Conservation (phyloP, 164 flowering plant genomes). For the Stephania japonica region DNA sequence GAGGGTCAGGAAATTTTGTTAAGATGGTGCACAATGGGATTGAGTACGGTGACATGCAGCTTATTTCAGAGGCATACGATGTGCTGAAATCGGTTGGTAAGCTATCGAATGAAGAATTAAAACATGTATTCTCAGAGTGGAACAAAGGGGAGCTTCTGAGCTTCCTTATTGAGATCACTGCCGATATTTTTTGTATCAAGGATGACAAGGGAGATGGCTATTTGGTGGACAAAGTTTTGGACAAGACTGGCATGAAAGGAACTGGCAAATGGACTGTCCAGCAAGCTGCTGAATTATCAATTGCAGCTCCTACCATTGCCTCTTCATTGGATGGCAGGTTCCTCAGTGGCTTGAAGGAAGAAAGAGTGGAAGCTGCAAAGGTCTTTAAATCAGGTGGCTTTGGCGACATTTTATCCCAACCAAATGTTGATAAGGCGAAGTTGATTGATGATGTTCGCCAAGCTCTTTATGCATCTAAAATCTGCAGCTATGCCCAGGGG, state of each 20-base stretch:
- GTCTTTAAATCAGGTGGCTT: constrained; percentile 13
- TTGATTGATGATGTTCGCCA: constrained; percentile 10
- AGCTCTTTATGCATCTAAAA: constrained; percentile 14
- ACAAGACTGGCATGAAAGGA: constrained; percentile 16
- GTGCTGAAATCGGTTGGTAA: constrained; percentile 13
- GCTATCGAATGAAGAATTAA: constrained; percentile 11
- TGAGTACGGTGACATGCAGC: constrained; percentile 14
- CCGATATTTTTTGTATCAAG: constrained; percentile 10
- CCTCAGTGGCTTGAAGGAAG: constrained; percentile 13
- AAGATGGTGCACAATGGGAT: constrained; percentile 15
- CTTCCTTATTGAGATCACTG: constrained; percentile 13
- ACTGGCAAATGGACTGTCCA: constrained; percentile 17
- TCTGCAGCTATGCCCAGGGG: constrained; percentile 14
- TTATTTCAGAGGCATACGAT: constrained; percentile 13
- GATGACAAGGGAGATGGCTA: constrained; percentile 12
- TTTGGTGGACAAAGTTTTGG: constrained; percentile 16
- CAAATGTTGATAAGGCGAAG: constrained; percentile 9
- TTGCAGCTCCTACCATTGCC: constrained; percentile 13
- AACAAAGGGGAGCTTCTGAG: constrained; percentile 15
- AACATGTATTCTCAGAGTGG: constrained; percentile 9
- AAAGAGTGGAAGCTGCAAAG: constrained; percentile 13
- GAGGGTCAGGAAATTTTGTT: constrained; percentile 12
- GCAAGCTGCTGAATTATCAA: constrained; percentile 12
- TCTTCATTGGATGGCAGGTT: constrained; percentile 12
- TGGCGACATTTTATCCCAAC: constrained; percentile 7